A percentile compares a stretch with the other conserved stretches of the same genome.
Evolutionary conservation across 805 yeast genomes (phyloP).

Genomic region (Millerago galiae): DNA sequence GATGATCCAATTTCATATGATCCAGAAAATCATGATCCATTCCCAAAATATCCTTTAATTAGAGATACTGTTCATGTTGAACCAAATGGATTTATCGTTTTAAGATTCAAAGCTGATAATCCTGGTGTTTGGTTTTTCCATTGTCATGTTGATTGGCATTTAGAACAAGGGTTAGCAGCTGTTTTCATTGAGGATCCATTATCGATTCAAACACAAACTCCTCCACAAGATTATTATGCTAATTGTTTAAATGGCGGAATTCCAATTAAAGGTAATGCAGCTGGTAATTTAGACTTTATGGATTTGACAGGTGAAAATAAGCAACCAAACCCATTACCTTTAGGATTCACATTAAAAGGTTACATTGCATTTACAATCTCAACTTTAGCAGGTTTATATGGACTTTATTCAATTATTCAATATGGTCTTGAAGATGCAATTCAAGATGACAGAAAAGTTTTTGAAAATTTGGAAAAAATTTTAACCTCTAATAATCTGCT

Average conservation of each 20-base stretch:
- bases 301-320: conserved; percentile 53
- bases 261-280: conserved; percentile 60
- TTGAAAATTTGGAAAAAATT: conserved; percentile 31
- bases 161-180: conserved; percentile 74
- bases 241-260: conserved; percentile 43
- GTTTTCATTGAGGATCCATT: conserved; percentile 67
- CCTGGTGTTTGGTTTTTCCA: conserved; percentile 96
- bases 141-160: conserved; percentile 85
- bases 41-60: conserved; percentile 53
- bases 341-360: conserved; percentile 66
- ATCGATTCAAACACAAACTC: conserved; percentile 33
- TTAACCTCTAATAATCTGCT: conserved; percentile 24
- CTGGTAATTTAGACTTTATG: conserved; percentile 54
- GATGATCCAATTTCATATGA: conserved; percentile 51
- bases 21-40: conserved; percentile 34
- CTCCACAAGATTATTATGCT: conserved; percentile 43
- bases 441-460: conserved; percentile 39
- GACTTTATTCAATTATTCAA: conserved; percentile 50
- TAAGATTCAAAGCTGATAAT: conserved; percentile 73
- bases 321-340: conserved; percentile 59
- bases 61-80: conserved; percentile 71
- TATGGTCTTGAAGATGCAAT: conserved; percentile 63
- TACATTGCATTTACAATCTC: conserved; percentile 56
- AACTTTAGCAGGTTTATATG: conserved; percentile 49
- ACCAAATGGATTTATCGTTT: conserved; percentile 60